Percentiles rank a stretch among this genome's conserved stretches.
Conservation (phyloP, 73 alveolate species). For the Blepharisma stoltei region DNA sequence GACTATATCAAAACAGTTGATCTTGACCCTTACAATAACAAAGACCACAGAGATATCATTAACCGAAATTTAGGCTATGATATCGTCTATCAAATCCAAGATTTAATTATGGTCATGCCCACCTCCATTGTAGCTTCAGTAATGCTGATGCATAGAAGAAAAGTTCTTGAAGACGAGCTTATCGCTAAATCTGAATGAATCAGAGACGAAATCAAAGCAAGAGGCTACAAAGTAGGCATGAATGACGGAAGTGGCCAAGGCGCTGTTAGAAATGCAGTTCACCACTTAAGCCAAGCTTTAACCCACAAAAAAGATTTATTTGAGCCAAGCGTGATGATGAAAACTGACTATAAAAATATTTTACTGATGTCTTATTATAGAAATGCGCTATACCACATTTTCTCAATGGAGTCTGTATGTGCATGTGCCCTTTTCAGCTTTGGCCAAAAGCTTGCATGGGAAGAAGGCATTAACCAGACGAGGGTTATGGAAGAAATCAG, state of each 20-base stretch:
- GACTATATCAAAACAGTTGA: constrained; percentile 18
- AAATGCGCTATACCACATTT: constrained; percentile 60
- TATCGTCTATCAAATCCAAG: constrained; percentile 34
- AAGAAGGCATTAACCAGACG: constrained; percentile 58
- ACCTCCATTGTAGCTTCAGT: constrained; percentile 72
- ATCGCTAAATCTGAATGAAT: constrained; percentile 68
- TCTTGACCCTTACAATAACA: background rate
- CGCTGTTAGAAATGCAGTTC: constrained; percentile 48
- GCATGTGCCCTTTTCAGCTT: constrained; percentile 70
- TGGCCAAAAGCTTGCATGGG: constrained; percentile 59
- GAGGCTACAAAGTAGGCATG: constrained; percentile 59
- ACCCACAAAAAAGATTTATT: constrained; percentile 69
- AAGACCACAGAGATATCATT: background rate
- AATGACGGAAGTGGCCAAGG: constrained; percentile 40
- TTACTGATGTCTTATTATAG: constrained; percentile 79
- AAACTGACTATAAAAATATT: constrained; percentile 72
- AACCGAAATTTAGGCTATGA: constrained; percentile 34
- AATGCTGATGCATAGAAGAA: constrained; percentile 75
- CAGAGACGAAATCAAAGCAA: constrained; percentile 39
- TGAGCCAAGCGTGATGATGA: constrained; percentile 65
- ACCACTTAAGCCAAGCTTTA: constrained; percentile 36
- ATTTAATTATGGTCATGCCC: constrained; percentile 61
- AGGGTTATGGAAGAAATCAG: constrained; percentile 65
- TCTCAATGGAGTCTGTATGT: constrained; percentile 58
- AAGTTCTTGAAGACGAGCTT: constrained; percentile 74